Percentiles rank a stretch among this genome's conserved stretches.
Conservation (phyloP, 306 rosid species). For the Quercus agrifolia region DNA sequence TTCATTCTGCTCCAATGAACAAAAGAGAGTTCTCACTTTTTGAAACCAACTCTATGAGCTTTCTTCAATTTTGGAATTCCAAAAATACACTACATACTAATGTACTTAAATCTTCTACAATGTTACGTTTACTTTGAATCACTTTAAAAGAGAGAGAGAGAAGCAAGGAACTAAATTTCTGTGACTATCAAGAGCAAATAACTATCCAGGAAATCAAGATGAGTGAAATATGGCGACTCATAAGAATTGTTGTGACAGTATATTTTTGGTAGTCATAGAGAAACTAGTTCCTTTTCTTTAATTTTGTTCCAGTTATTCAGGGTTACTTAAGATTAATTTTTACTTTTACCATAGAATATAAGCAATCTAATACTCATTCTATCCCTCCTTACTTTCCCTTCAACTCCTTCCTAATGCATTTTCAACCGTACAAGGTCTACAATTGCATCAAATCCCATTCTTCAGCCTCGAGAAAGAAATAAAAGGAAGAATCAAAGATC, state of each 20-base stretch:
- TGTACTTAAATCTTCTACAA: background rate
- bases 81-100: background rate
- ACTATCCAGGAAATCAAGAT: too few relatives aligned
- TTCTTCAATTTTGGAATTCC: background rate
- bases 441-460: background rate
- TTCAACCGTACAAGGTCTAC: background rate
- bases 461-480: background rate
- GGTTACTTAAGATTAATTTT: background rate
- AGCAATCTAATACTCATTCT: background rate
- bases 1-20: background rate
- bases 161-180: too few relatives aligned
- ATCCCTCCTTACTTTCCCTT: background rate
- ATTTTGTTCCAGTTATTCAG: background rate
- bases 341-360: background rate
- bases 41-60: background rate
- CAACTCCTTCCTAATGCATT: background rate
- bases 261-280: too few relatives aligned
- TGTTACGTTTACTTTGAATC: too few relatives aligned
- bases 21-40: background rate
- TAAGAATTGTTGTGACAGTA: too few relatives aligned
- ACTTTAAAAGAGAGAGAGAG: too few relatives aligned
- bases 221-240: too few relatives aligned
- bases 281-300: too few relatives aligned
- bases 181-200: too few relatives aligned
- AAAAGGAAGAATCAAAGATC: background rate